Evolutionary conservation across 345 rosid species (phyloP).

Genomic region (Leavenworthia alabamica): DNA sequence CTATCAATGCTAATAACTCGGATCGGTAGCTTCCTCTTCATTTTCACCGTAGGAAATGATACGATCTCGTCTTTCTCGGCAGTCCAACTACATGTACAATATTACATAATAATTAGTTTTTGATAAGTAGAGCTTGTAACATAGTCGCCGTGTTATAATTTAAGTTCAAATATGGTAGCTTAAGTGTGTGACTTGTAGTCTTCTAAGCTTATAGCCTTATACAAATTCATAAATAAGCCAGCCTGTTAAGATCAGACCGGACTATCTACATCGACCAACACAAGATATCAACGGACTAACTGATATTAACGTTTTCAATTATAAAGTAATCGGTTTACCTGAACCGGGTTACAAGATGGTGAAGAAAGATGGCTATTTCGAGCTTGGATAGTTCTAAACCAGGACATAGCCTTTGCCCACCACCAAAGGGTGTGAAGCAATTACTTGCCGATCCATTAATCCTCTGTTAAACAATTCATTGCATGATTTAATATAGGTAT

Average conservation of each 20-base stretch:
- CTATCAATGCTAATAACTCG: conserved; percentile 34
- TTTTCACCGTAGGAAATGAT: conserved; percentile 62
- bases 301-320: not conserved
- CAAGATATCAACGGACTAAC: not conserved
- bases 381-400: conserved; percentile 89
- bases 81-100: conserved; percentile 47
- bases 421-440: conserved; percentile 90
- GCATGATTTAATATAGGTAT: not conserved
- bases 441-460: conserved; percentile 41
- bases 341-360: conserved; percentile 74
- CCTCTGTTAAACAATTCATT: conserved; percentile 37
- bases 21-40: conserved; percentile 64
- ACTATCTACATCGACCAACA: not conserved
- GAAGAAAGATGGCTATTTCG: conserved; percentile 84
- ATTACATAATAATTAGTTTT: not conserved
- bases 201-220: too few species aligned
- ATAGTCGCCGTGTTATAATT: not conserved
- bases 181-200: too few species aligned
- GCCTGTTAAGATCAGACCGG: not conserved
- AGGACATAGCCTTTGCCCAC: conserved; percentile 98
- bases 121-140: not conserved
- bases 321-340: conserved; percentile 28
- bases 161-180: not conserved
- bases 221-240: too few species aligned
- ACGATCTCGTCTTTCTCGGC: conserved; percentile 53